Evolutionary conservation across 495 filamentous ascomycete genomes (phyloP), one percentile per base, ranked within the genome.

Genomic region (Penicillium psychrofluorescens): DNA sequence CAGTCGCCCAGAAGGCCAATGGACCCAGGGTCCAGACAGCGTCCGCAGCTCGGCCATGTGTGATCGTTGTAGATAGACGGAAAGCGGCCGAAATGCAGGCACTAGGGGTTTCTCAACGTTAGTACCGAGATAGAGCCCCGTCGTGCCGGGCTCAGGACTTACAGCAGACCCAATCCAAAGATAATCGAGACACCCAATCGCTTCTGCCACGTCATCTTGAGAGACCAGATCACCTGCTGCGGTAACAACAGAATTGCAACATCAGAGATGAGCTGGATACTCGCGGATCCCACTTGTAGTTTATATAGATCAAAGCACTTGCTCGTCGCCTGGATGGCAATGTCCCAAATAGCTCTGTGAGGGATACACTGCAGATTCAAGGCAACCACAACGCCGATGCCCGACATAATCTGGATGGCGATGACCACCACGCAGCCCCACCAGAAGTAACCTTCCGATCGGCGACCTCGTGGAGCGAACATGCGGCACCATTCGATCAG

Each of bases 141-240:
- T 6, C 2, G 22, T 22, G 22, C 22, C 6, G 22, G 4, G 4
- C 4, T 22, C 22, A 22, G 27, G 14, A 46, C 66, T 55, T 33
- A 70, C 66, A 67, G 38, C 34, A 67, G 40, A 35, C 70, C 70
- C 16, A 64, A 43, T 16, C 64, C 61, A 42, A 75, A 64, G 41
- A 75, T 63, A 15, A 67, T 40, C 1, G 64, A 70, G 6, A 75
- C 43, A 7, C 67, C 69, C 27, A 67, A n/a, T 39, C 64, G 70
- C 38, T 70, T 67, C 13, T 49, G 47, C 33, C 55, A 44, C 27
- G 49, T 59, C 40, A 75, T 55, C 14, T 62, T 54, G 35, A 72
- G 44, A 1, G 41, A 38, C 62, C 66, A 71, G 31, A 72, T 58
- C 2, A 67, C 57, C 10, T 51, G 49, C 30, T 68, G 51, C 4